These are phyloP conservation scores for Kernera saxatilis DNA, from an alignment of 345 rosid genomes.

Conservation along the genomic window DNA sequence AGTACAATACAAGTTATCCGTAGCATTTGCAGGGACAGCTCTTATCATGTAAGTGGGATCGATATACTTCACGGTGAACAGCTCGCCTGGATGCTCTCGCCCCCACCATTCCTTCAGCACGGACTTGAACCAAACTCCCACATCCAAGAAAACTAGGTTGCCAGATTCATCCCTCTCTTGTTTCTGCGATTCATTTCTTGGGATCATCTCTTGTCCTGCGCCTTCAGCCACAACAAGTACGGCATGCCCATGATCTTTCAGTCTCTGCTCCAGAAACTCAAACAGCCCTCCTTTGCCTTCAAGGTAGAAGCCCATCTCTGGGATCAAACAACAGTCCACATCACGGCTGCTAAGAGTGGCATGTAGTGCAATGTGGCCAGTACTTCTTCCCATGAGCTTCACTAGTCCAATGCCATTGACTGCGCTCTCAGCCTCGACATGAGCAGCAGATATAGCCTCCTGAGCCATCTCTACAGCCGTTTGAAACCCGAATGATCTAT, in stretches of 20 bases:
- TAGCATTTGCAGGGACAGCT: constrained; percentile 81
- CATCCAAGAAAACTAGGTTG: constrained; percentile 68
- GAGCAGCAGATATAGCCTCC: constrained; percentile 78
- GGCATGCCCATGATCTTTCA: constrained; percentile 63
- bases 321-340: constrained; percentile 88
- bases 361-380: constrained; percentile 84
- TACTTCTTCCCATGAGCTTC: constrained; percentile 90
- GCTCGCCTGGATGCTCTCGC: constrained; percentile 53
- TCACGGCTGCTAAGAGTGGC: constrained; percentile 91
- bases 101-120: constrained; percentile 75
- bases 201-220: constrained; percentile 82
- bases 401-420: constrained; percentile 85
- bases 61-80: constrained; percentile 75
- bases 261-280: constrained; percentile 53
- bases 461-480: constrained; percentile 93
- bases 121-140: constrained; percentile 73
- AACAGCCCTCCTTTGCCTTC: constrained; percentile 72
- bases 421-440: constrained; percentile 90
- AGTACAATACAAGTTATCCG: constrained; percentile 75
- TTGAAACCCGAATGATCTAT: constrained; percentile 87
- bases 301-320: constrained; percentile 64
- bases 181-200: constrained; percentile 53
- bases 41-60: constrained; percentile 96
- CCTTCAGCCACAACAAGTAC: constrained; percentile 91
- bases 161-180: constrained; percentile 87